Evolutionary conservation across 495 filamentous ascomycete genomes (phyloP).

Genomic region (Penicillium goetzii): DNA sequence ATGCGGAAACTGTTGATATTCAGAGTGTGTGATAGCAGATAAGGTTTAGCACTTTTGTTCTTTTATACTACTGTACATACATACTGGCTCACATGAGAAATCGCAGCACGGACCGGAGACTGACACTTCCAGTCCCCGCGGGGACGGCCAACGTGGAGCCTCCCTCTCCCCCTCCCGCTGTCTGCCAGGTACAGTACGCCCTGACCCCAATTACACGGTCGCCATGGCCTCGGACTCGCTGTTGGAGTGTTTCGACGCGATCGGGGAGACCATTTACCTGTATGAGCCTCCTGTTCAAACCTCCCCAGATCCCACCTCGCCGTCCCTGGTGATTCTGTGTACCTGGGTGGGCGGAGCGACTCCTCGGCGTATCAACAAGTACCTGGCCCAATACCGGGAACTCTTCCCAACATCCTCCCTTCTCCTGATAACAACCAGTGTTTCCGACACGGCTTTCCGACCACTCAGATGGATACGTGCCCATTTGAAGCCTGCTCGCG

Average conservation of each 20-base stretch:
- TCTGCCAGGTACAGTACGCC: slow-evolving; percentile 1
- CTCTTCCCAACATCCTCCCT: slow-evolving; percentile 28
- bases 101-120: background rate
- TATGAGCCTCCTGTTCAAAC: slow-evolving; percentile 21
- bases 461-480: slow-evolving; percentile 27
- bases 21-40: background rate
- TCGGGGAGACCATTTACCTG: slow-evolving; percentile 27
- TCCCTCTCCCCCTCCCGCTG: background rate
- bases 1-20: too few species aligned
- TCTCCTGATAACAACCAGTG: slow-evolving; percentile 31
- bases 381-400: slow-evolving; percentile 27
- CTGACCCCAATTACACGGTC: background rate
- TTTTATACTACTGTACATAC: background rate
- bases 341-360: slow-evolving; percentile 38
- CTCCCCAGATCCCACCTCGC: slow-evolving; percentile 8
- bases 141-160: background rate
- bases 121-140: background rate
- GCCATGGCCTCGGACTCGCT: slow-evolving; percentile 18
- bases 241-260: slow-evolving; percentile 15
- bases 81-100: slow-evolving; percentile 3
- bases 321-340: slow-evolving; percentile 34
- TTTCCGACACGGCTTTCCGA: slow-evolving; percentile 25
- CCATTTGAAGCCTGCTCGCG: slow-evolving; percentile 27
- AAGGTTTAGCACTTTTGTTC: background rate
- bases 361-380: slow-evolving; percentile 37